A percentile compares a stretch with the other conserved stretches of the same genome.
phyloP scores from a whole-genome alignment of 2,329 filamentous ascomycete genomes.

The Colletotrichum truncatum region DNA sequence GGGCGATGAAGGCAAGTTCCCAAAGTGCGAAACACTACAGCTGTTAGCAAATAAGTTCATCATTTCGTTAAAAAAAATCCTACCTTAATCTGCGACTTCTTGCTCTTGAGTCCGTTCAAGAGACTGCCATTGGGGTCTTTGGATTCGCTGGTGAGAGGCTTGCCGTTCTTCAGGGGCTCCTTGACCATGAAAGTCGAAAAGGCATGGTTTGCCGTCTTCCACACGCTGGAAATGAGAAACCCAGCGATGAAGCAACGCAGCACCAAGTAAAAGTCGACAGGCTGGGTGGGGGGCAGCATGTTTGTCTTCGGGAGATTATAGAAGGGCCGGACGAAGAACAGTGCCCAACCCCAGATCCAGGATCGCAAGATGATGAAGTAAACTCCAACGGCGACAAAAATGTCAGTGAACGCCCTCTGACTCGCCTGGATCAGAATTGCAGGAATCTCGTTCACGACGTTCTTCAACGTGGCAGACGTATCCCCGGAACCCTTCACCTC shows the following conservation, averaged over 20 bases:
- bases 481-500: constrained; percentile 20
- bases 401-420: constrained; percentile 50
- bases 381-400: constrained; percentile 59
- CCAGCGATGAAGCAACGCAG: constrained; percentile 69
- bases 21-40: constrained; percentile 77
- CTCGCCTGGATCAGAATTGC: constrained; percentile 46
- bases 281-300: constrained; percentile 67
- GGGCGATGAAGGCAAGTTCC: constrained; percentile 85
- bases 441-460: constrained; percentile 49
- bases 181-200: constrained; percentile 85
- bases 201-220: constrained; percentile 79
- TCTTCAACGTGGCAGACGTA: constrained; percentile 39
- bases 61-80: constrained; percentile 33
- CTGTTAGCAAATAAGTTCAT: background rate
- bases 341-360: constrained; percentile 73
- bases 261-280: constrained; percentile 64
- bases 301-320: constrained; percentile 80
- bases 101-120: constrained; percentile 83
- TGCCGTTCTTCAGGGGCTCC: constrained; percentile 84
- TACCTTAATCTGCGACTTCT: constrained; percentile 80
- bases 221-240: constrained; percentile 74
- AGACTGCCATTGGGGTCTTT: constrained; percentile 94
- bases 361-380: constrained; percentile 72
- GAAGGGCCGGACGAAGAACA: constrained; percentile 76
- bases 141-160: constrained; percentile 83